Base-by-base conservation (phyloP, 495 filamentous ascomycete species). In the Bacidia gigantensis region DNA sequence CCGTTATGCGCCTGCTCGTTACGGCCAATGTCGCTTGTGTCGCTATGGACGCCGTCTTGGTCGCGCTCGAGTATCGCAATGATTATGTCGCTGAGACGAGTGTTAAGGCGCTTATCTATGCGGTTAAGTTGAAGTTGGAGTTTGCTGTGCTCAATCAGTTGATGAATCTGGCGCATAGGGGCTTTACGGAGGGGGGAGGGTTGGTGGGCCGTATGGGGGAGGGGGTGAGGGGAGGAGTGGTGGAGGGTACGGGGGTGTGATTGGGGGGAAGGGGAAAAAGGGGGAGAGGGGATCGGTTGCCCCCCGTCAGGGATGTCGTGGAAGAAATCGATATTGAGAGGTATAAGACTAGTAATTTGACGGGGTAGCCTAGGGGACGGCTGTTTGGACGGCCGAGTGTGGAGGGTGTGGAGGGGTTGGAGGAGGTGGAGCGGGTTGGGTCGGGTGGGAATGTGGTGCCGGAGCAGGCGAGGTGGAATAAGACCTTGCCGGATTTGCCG, bases 101-200 rank as follows among this genome's bases (percentile, higher is more conserved):
- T 53, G 65, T 77, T 55, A 80, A 81, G 57, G 73, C 74, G 29
- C 66, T 73, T 39, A 63, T 80, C 23, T 82, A 82, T 65, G 74
- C 72, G 62, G 65, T 80, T 62, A 82, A 82, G 62, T 64, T 82
- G 26, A 81, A 81, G 60, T 65, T 82, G n/a, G 79, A 82, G 56
- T 81, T 81, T 62, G 72, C 73, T 40, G 73, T 81, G 41, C 69
- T 82, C 0, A 65, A 65, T 45, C 54, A 63, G 24, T 62, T 72
- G 3, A 58, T 64, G 50, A 49, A 61, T 14, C 22, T 70, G 9
- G 58, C 58, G 38, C 49, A 63, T 25, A 56, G 52, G 14, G 67
- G 68, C 54, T 69, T 67, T 43, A 59, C 55, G 22, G 54, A 50
- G 11, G 66, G 64, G 3, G 63, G 65, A 21, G 49, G 51, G 21